Evolutionary conservation across 2,329 filamentous ascomycete genomes (phyloP).

Genomic region (Pezicula neosporulosa): DNA sequence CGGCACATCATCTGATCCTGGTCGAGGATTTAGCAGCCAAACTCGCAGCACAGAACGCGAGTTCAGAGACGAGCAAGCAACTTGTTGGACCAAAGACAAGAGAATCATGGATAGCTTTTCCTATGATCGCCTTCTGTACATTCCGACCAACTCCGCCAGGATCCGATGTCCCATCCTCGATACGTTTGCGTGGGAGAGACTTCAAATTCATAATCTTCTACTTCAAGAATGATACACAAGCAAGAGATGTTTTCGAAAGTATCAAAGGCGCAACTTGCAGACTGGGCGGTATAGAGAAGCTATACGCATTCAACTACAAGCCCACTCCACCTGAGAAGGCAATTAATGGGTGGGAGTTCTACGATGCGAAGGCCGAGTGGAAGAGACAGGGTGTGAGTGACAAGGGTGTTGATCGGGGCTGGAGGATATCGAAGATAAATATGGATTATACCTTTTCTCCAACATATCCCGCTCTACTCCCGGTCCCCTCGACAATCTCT

Average conservation of each 20-base stretch:
- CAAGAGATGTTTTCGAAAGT: conserved; percentile 82
- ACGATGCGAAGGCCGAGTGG: conserved; percentile 84
- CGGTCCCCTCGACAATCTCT: conserved; percentile 86
- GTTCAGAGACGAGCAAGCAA: conserved; percentile 29
- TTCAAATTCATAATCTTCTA: conserved; percentile 93
- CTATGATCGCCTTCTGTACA: conserved; percentile 79
- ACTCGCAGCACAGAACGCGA: conserved; percentile 18
- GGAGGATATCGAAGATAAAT: conserved; percentile 91
- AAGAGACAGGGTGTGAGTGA: conserved; percentile 81
- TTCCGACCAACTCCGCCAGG: conserved; percentile 69
- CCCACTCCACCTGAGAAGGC: conserved; percentile 70
- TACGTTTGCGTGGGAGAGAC: conserved; percentile 86
- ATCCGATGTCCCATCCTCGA: conserved; percentile 71
- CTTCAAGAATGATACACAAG: conserved; percentile 70
- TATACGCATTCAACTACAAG: conserved; percentile 86
- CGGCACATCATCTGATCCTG: conserved; percentile 55
- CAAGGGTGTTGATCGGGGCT: conserved; percentile 60
- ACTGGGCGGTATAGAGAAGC: conserved; percentile 77
- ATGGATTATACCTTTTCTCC: conserved; percentile 85
- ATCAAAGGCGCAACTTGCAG: conserved; percentile 80
- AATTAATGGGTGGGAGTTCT: conserved; percentile 78
- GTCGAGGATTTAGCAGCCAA: conserved; percentile 29
- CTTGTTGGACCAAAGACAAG: conserved; percentile 43
- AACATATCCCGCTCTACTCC: conserved; percentile 83
- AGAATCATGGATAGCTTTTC: conserved; percentile 92